phyloP scores from a whole-genome alignment of 2,329 filamentous ascomycete genomes.

The Fusarium hainanense region DNA sequence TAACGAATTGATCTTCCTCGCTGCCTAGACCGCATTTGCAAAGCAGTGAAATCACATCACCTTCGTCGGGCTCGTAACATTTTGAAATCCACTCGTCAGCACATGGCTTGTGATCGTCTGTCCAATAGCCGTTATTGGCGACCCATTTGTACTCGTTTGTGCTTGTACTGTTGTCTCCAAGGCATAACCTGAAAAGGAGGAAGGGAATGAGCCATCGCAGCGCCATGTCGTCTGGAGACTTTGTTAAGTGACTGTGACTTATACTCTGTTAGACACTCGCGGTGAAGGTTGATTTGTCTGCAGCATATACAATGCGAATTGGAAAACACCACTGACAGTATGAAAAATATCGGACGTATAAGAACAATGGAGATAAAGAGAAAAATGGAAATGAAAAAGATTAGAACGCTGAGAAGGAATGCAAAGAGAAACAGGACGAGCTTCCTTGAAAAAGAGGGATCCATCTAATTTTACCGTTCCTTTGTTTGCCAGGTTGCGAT shows the following conservation, averaged over 20 bases:
- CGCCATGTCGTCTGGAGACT: neutral
- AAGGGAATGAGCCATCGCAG: neutral
- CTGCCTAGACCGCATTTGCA: neutral
- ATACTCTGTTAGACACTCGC: rapidly evolving
- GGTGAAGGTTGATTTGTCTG: neutral
- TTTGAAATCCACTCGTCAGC: neutral
- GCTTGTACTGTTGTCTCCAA: neutral
- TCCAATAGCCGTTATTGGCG: neutral
- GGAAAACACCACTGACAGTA: rapidly evolving
- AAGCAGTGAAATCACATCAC: neutral
- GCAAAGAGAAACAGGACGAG: neutral
- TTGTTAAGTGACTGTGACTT: neutral
- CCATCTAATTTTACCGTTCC: neutral
- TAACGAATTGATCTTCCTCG: neutral
- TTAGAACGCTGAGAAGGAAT: too few species aligned
- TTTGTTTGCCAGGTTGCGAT: neutral
- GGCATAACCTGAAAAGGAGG: neutral
- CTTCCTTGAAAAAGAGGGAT: neutral
- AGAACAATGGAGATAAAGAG: neutral
- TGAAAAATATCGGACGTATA: neutral
- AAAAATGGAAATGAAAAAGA: neutral
- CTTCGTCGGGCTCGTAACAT: neutral
- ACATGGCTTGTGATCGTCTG: neutral
- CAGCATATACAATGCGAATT: neutral
- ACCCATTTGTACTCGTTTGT: neutral